Evolutionary conservation across 768 basidiomycete species (phyloP), one percentile per base, ranked within the genome.

Genomic region (Obba rivulosa): DNA sequence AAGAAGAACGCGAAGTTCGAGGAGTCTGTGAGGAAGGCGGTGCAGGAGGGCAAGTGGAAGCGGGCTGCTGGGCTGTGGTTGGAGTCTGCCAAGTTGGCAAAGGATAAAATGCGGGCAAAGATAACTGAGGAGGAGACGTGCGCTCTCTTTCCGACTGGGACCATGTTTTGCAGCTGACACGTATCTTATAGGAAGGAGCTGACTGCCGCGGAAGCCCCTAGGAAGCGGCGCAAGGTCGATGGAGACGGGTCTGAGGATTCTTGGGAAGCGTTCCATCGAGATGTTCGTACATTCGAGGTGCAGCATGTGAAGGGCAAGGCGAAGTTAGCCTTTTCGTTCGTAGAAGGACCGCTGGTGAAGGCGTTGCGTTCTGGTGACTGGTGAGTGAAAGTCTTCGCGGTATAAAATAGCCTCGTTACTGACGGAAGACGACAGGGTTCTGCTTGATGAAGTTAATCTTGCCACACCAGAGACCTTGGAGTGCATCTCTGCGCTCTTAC

Each of bases 381-480:
- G 96, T 95, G 58, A 57, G 87, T 53, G 8, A 8, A 16, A 22
- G 28, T 31, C 28, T 31, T 31, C 28, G 5, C 28, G 24, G 3
- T 18, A 3, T n/a, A 13, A 10, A 7, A 16, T 13, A 37, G 8
- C 17, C n/a, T 20, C 41, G 34, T 36, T n/a, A 36, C 34, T 36
- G 34, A 16, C 25, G n/a, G n/a, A 40, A 8, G 16, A 20, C 16
- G 9, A 13, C 2, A 96, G 93, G 93, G 77, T 98, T 34, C 73
- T 99, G 18, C 80, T 99, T 4, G 96, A 99, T 56, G 96, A 98
- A 66, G 84, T 98, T 62, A 99, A 99, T 61, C 71, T 99, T 21
- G 93, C 95, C 2, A 92, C 87, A 50, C 73, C 92, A 21, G 96
- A 98, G 66, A 97, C 95, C 0, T 73, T 98, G 43, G 96, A 98